Evolutionary conservation across 208 protist genomes (phyloP).

Genomic region (Wallacemonas sp.): DNA sequence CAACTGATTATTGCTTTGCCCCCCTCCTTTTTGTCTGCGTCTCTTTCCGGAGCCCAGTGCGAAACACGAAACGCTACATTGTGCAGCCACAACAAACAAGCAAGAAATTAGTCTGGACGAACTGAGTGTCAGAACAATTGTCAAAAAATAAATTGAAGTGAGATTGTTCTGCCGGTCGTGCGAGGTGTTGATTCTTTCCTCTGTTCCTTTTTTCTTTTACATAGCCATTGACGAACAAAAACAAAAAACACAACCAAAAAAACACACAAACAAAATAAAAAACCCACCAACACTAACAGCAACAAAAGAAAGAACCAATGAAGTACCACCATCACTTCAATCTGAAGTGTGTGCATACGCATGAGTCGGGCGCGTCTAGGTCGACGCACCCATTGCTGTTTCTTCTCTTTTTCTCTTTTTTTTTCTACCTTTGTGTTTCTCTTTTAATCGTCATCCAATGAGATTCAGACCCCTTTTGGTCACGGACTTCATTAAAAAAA

Average conservation of each 20-base stretch:
- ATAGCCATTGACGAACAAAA: background rate
- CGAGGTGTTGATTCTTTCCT: background rate
- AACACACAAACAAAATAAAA: slow-evolving; percentile 5
- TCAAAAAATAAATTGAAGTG: too few relatives aligned
- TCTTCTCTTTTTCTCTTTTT: slow-evolving; percentile 11
- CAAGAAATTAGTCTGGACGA: too few relatives aligned
- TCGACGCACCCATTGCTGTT: slow-evolving; percentile 9
- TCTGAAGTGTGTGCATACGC: too few relatives aligned
- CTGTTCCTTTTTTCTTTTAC: slow-evolving; percentile 8
- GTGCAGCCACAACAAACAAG: too few relatives aligned
- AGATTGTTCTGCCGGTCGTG: background rate
- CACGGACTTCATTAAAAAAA: background rate
- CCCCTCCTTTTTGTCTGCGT: too few relatives aligned
- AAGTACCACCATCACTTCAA: too few relatives aligned
- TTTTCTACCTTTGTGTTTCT: background rate
- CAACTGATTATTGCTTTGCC: too few relatives aligned
- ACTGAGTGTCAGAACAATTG: too few relatives aligned
- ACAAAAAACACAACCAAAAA: background rate
- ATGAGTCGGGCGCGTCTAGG: too few relatives aligned
- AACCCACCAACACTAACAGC: slow-evolving; percentile 1
- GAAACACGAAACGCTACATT: too few relatives aligned
- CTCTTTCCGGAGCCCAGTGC: too few relatives aligned
- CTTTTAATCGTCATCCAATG: background rate
- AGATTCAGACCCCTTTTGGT: background rate
- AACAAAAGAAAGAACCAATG: background rate